Evolutionary conservation across 352 stramenopile species (phyloP), one percentile per base, ranked within the genome.

Genomic region (Phytophthora fragariae): DNA sequence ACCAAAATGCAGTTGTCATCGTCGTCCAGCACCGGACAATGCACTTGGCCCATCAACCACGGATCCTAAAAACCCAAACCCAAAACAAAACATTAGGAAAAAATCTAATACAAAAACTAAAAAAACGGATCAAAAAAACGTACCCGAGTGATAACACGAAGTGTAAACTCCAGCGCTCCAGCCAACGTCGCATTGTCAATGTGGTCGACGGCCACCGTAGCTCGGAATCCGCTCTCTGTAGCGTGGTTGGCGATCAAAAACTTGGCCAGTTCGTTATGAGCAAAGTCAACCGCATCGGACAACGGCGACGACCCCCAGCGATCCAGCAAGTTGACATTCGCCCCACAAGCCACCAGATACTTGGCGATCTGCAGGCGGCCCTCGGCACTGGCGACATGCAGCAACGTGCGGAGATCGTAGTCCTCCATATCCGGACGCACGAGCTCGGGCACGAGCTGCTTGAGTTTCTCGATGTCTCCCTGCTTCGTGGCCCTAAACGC

Each of bases 261-360:
- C 21, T 84, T 81, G 2, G 89, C 89, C 12, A 95, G 62, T 5
- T 91, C 75, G 58, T 93, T 93, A 68, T 95, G 89, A 0, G 87
- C 87, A 65, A 95, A 95, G 70, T 91, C 80, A 5, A 94, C 80
- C 0, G 89, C 89, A 55, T 95, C 89, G 0, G 87, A 89, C 15
- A 95, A 68, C 2, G 89, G 78, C 0, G 89, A 93, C 14, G 82
- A 93, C 4, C 87, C 84, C 87, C 87, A 95, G 57, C 89, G 87
- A 70, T 95, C 89, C 11, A 95, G 63, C 39, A 91, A 59, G 37
- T 95, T 95, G 14, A 95, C 86, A 27, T 93, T 92, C 3, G 87
- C 87, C 1, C 85, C 87, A 19, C 83, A 90, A 6, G 84, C 76
- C 1, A 95, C 82, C 19, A 95, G 68, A 65, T 91, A 91, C 65